These are phyloP conservation scores for Actinidia chinensis DNA, from an alignment of 179 eudicot species.

Conservation along the genomic window DNA sequence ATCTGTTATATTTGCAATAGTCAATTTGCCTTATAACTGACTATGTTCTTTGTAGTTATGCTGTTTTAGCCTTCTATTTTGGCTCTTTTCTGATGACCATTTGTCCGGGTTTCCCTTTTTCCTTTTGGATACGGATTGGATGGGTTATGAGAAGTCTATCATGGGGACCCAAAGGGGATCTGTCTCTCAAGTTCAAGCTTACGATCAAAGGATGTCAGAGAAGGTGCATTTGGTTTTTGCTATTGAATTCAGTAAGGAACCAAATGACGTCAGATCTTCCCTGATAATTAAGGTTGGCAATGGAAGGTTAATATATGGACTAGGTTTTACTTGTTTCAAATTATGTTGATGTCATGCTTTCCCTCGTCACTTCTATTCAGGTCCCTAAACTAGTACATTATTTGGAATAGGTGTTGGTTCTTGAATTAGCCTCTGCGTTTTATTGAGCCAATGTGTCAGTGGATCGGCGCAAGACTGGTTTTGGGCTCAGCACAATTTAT, in stretches of 20 bases:
- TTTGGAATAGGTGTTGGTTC: slow-evolving; percentile 70
- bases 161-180: slow-evolving; percentile 75
- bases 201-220: slow-evolving; percentile 91
- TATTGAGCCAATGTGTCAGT: slow-evolving; percentile 87
- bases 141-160: slow-evolving; percentile 98
- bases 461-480: slow-evolving; percentile 78
- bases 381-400: background rate
- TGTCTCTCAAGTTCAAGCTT: slow-evolving; percentile 49
- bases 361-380: background rate
- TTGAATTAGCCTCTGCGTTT: slow-evolving; percentile 75
- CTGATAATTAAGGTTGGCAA: slow-evolving; percentile 14
- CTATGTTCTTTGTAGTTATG: background rate
- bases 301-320: background rate
- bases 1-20: background rate
- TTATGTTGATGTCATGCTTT: background rate
- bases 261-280: slow-evolving; percentile 20
- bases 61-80: background rate
- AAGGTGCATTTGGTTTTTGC: slow-evolving; percentile 99
- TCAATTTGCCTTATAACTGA: background rate
- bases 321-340: too few relatives aligned
- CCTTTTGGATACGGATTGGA: slow-evolving; percentile 97
- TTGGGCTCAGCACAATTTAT: slow-evolving; percentile 92
- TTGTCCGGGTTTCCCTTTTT: slow-evolving; percentile 97
- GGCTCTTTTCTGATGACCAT: slow-evolving; percentile 38
- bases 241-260: slow-evolving; percentile 95